Conservation (phyloP, 2,329 filamentous ascomycete species). For the Sporothrix variecibatus region DNA sequence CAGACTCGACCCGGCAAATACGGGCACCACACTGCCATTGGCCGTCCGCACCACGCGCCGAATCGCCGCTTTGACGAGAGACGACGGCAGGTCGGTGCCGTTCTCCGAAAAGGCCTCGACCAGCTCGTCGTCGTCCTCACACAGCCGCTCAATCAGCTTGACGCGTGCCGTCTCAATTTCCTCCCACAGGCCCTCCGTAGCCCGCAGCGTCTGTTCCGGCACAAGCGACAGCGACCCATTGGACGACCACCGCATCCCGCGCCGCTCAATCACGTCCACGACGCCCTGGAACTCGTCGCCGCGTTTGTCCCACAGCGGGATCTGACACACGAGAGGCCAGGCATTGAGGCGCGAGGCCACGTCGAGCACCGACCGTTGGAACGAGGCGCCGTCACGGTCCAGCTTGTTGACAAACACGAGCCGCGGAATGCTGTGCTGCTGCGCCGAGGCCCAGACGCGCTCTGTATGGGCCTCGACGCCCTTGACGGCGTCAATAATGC, state of each 20-base stretch:
- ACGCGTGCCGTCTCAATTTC: slow-evolving; percentile 77
- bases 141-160: slow-evolving; percentile 78
- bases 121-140: slow-evolving; percentile 83
- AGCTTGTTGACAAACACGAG: slow-evolving; percentile 84
- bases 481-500: slow-evolving; percentile 43
- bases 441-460: slow-evolving; percentile 91
- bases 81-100: slow-evolving; percentile 70
- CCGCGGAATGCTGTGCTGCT: slow-evolving; percentile 79
- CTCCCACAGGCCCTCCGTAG: slow-evolving; percentile 57
- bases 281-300: slow-evolving; percentile 76
- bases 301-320: slow-evolving; percentile 89
- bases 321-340: slow-evolving; percentile 90
- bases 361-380: slow-evolving; percentile 82
- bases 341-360: slow-evolving; percentile 76
- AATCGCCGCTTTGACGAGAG: slow-evolving; percentile 71
- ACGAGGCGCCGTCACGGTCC: slow-evolving; percentile 78
- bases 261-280: slow-evolving; percentile 76
- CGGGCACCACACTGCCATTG: slow-evolving; percentile 73
- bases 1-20: slow-evolving; percentile 91
- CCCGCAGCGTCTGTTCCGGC: slow-evolving; percentile 44
- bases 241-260: slow-evolving; percentile 70
- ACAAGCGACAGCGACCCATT: slow-evolving; percentile 38
- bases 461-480: slow-evolving; percentile 93
- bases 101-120: slow-evolving; percentile 81
- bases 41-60: slow-evolving; percentile 69